phyloP scores from a whole-genome alignment of 2,329 filamentous ascomycete genomes.

The Nigrograna mackinnonii region DNA sequence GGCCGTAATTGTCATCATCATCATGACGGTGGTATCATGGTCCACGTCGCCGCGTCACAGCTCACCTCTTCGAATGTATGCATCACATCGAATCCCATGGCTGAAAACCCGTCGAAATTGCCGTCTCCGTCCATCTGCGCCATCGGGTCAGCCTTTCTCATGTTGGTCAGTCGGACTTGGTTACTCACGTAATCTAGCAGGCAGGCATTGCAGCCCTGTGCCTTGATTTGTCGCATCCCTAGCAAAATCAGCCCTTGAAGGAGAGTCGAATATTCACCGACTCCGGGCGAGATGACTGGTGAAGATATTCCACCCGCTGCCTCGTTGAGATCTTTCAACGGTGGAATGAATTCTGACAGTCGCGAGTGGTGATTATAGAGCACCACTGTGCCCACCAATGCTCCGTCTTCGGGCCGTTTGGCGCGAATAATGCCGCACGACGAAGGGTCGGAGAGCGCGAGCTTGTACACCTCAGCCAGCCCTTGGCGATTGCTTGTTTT shows the following conservation, averaged over 20 bases:
- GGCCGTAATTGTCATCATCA: too few relatives aligned
- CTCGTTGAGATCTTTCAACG: conserved; percentile 62
- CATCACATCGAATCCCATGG: conserved; percentile 79
- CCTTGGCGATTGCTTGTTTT: conserved; percentile 75
- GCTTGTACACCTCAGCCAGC: conserved; percentile 77
- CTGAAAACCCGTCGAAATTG: conserved; percentile 71
- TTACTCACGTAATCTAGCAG: conserved; percentile 77
- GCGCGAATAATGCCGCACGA: conserved; percentile 83
- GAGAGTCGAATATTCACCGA: conserved; percentile 69
- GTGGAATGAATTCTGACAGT: conserved; percentile 71
- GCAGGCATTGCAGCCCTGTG: conserved; percentile 72
- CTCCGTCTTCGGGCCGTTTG: conserved; percentile 68
- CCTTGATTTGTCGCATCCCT: conserved; percentile 81
- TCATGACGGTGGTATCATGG: conserved; percentile 53
- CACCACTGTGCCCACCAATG: conserved; percentile 77
- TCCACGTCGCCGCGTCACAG: conserved; percentile 67
- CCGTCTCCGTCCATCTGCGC: conserved; percentile 70
- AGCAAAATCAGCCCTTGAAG: conserved; percentile 81
- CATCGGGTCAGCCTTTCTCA: conserved; percentile 26
- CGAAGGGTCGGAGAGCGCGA: conserved; percentile 71
- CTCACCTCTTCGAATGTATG: conserved; percentile 84
- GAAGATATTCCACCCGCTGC: conserved; percentile 77
- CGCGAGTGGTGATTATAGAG: conserved; percentile 73
- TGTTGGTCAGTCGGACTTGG: background rate
- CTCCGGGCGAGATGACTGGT: conserved; percentile 71